Conservation (phyloP, 176 grass and related monocot species). For the Cocos nucifera region DNA sequence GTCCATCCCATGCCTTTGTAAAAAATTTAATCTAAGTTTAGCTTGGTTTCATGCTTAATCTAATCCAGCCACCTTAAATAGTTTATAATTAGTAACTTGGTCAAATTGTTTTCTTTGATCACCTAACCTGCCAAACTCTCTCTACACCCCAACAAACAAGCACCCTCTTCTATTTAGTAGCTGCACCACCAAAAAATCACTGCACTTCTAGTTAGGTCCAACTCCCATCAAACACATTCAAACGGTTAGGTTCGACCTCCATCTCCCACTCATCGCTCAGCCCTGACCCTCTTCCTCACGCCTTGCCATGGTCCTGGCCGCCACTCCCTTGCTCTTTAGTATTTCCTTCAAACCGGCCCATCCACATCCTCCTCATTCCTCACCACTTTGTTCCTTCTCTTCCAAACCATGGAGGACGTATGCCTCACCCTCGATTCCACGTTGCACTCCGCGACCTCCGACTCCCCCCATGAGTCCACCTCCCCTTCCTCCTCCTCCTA, state of each 20-base stretch:
- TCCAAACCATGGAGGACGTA: conserved; percentile 50
- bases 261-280: not conserved
- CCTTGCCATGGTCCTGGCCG: not conserved
- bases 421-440: conserved; percentile 59
- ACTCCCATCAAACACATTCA: conserved; percentile 24
- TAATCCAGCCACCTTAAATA: no score
- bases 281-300: no score
- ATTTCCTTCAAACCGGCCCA: conserved; percentile 14
- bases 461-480: conserved; percentile 50
- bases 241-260: conserved; percentile 13
- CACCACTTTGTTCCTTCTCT: not conserved
- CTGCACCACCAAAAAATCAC: not conserved
- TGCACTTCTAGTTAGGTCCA: conserved; percentile 27
- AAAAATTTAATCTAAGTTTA: no score
- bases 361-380: not conserved
- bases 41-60: no score
- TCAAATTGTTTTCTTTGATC: not conserved
- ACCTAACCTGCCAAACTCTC: conserved; percentile 27
- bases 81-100: no score
- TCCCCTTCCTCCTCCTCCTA: conserved; percentile 72
- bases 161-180: no score
- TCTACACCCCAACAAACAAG: not conserved
- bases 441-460: conserved; percentile 41
- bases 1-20: no score
- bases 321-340: not conserved